Evolutionary conservation across 257 asterid species (phyloP).

Genomic region (Nicotiana otophora): DNA sequence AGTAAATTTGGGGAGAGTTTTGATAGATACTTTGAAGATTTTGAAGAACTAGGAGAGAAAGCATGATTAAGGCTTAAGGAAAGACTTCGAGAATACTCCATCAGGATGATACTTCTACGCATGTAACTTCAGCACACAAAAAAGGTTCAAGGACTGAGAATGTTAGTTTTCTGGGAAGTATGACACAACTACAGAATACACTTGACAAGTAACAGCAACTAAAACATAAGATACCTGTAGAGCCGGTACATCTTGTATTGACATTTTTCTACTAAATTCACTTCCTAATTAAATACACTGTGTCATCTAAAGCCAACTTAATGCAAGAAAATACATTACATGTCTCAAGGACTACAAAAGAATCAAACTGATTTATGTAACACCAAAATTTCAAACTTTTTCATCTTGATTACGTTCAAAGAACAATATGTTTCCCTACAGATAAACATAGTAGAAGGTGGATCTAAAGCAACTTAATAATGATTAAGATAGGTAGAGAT

Average conservation of each 20-base stretch:
- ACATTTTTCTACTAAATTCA: neutral
- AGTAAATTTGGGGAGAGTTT: neutral
- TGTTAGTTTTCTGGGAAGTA: neutral
- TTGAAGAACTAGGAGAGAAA: neutral
- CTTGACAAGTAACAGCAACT: neutral
- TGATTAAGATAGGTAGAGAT: neutral
- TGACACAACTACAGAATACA: neutral
- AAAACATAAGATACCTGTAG: neutral
- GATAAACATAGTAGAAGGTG: neutral
- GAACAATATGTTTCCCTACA: neutral
- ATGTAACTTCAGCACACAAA: neutral
- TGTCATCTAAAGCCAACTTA: neutral
- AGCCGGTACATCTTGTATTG: neutral
- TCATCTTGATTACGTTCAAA: neutral
- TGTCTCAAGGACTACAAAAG: neutral
- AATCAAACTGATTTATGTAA: neutral
- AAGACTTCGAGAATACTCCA: neutral
- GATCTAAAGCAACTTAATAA: neutral
- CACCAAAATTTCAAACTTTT: neutral
- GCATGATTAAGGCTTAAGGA: neutral
- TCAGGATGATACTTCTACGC: neutral
- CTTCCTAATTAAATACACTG: neutral
- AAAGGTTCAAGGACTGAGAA: neutral
- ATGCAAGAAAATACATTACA: neutral
- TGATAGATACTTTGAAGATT: neutral